Evolutionary conservation across 2,329 filamentous ascomycete species (phyloP), one percentile per base, ranked within the genome.

Genomic region (Exophiala sideris): DNA sequence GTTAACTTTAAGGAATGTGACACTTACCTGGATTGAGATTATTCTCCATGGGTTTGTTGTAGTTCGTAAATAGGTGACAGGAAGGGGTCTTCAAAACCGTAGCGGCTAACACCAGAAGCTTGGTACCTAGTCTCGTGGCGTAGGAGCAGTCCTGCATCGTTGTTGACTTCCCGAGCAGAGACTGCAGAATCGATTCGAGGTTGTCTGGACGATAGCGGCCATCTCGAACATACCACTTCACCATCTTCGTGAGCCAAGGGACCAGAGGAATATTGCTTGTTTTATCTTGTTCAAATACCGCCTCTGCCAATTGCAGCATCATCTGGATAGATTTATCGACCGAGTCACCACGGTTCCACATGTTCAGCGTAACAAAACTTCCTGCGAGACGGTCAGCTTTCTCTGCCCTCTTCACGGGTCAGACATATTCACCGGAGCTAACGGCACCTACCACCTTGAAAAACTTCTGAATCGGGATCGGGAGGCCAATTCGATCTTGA

Each of bases 391-490:
- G 3, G 40, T 50, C 29, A 50, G 48, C 32, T n/a, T 50, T 33
- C 24, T 16, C 33, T 12, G 11, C 32, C 32, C 29, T 7, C 9
- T 9, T 12, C 7, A 32, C 24, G 11, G 20, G 14, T 8, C 20
- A 11, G 36, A n/a, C 10, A 16, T 16, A 16, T 39, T 57, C 45
- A 67, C 62, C 63, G 52, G 59, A 64, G 48, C 63, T 68, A 33
- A 62, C 66, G 12, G 59, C 56, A 24, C 61, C 57, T 8, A 49
- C 51, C 24, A 65, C 45, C 41, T 68, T 58, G 49, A 66, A 66
- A 40, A 63, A 39, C 16, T 63, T 52, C 38, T 66, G 59, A 32
- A 68, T 36, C 7, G 48, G 48, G 9, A 50, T 44, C 5, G 39
- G 32, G 20, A 50, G 40, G 24, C 54, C 52, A 18, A 66, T 48